Base-by-base conservation (phyloP, 345 rosid species). In the Cardiospermum halicacabum region DNA sequence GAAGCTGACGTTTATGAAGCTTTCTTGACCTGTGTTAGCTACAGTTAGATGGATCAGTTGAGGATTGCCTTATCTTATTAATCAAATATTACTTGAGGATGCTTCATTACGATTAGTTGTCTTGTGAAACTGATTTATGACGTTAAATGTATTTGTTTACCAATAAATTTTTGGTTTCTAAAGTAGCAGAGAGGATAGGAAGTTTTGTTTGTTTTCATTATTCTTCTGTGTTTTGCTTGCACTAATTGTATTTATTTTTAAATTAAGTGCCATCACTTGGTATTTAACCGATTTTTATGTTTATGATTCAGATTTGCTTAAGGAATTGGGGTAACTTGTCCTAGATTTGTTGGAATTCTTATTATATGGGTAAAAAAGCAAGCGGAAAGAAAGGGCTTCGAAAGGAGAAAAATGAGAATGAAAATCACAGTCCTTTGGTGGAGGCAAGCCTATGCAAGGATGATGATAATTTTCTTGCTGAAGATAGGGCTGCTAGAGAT, bases 301-400 rank as follows among this genome's bases (percentile, higher is more conserved):
- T 57, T 22, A 7, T 48, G 58, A 39, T 49, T 58, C 26, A 67
- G 58, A 26, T 48, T 58, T 13, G 57, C 48, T 10, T n/a, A 9
- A 67, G 64, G 25, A 48, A 36, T 25, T 22, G 25, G 26, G 7
- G 7, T 47, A 57, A 58, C 15, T 49, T 45, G 49, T 57, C 28
- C 18, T 48, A 43, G 42, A 11, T 18, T 27, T 65, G 19, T 13
- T 16, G 25, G 60, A 13, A 56, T 55, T 3, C 11, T 55, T 18
- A 56, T 21, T 18, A 42, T 10, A 45, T 66, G 70, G 63, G 47
- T 45, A 66, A 28, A 30, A 66, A 66, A 47, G 31, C 48, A 9
- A 5, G 3, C 4, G 70, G 48, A 26, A 32, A 45, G 15, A 66
- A 66, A 57, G 34, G 56, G 45, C 42, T 0, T 2, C 25, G 7